Conservation (phyloP, 2,329 filamentous ascomycete genomes). For the Scedosporium aurantiacum region DNA sequence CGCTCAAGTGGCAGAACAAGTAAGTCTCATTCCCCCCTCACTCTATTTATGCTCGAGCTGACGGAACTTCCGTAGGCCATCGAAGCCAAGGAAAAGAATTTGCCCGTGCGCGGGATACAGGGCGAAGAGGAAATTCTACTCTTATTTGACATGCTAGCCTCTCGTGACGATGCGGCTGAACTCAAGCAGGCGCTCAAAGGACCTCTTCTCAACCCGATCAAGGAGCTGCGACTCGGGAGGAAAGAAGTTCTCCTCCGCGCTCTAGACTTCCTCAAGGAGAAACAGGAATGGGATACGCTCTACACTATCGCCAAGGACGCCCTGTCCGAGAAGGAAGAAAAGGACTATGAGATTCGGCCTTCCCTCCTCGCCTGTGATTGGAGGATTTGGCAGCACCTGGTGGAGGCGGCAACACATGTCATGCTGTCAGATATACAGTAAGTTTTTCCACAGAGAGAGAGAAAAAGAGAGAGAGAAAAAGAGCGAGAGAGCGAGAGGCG, state of each 20-base stretch:
- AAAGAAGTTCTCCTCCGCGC: conserved; percentile 36
- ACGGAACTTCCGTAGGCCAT: background rate
- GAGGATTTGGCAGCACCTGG: conserved; percentile 22
- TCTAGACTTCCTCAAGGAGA: conserved; percentile 24
- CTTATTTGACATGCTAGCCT: conserved; percentile 34
- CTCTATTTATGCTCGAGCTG: too few relatives aligned
- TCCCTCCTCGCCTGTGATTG: conserved; percentile 34
- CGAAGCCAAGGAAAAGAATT: conserved; percentile 4
- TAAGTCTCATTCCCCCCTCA: conserved; percentile 12
- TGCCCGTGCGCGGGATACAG: conserved; percentile 22
- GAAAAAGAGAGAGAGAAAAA: too few relatives aligned
- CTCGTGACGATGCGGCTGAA: conserved; percentile 30
- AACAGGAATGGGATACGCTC: conserved; percentile 29
- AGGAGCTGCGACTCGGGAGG: conserved; percentile 32
- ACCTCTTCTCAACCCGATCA: conserved; percentile 28
- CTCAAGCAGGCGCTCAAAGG: conserved; percentile 27
- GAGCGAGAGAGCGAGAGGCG: background rate
- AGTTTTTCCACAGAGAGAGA: background rate
- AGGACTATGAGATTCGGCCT: conserved; percentile 17
- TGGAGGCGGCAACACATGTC: conserved; percentile 16
- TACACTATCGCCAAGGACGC: conserved; percentile 33
- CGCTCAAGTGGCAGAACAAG: conserved; percentile 32
- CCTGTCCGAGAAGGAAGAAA: conserved; percentile 26
- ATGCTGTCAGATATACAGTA: conserved; percentile 6
- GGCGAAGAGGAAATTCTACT: conserved; percentile 40